Evolutionary conservation across 495 filamentous ascomycete genomes (phyloP).

Genomic region (Aspergillus haitiensis): DNA sequence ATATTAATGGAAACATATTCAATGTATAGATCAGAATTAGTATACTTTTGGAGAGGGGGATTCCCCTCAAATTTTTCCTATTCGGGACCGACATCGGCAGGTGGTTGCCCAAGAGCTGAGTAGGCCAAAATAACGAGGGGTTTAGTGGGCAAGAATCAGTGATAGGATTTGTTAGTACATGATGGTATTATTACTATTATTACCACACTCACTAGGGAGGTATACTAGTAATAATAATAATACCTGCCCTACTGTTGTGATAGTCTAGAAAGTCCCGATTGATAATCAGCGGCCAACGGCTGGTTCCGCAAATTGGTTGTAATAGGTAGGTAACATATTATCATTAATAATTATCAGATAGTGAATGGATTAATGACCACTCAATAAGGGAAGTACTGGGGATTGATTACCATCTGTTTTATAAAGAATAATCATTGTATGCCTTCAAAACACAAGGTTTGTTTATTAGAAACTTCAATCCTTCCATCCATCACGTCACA

Average conservation of each 20-base stretch:
- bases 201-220: slow-evolving; percentile 4
- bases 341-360: too few relatives aligned
- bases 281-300: slow-evolving; percentile 16
- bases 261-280: slow-evolving; percentile 17
- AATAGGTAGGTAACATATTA: too few relatives aligned
- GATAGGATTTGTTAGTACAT: not conserved
- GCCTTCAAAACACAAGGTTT: not conserved
- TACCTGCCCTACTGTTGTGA: too few relatives aligned
- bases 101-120: not conserved
- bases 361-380: not conserved
- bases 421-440: not conserved
- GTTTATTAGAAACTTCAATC: not conserved
- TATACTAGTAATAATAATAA: not conserved
- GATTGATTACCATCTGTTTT: not conserved
- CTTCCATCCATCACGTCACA: slow-evolving; percentile 16
- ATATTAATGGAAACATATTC: too few relatives aligned
- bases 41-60: not conserved
- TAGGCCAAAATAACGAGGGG: slow-evolving; percentile 1
- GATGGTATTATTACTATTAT: slow-evolving; percentile 3
- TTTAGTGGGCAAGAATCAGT: not conserved
- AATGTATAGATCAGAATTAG: too few relatives aligned
- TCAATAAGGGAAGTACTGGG: too few relatives aligned
- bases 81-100: slow-evolving; percentile 13
- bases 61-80: slow-evolving; percentile 2
- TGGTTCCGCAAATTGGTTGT: not conserved